Evolutionary conservation across 139 green algal genomes (phyloP).

Genomic region (Asterochloris erici): DNA sequence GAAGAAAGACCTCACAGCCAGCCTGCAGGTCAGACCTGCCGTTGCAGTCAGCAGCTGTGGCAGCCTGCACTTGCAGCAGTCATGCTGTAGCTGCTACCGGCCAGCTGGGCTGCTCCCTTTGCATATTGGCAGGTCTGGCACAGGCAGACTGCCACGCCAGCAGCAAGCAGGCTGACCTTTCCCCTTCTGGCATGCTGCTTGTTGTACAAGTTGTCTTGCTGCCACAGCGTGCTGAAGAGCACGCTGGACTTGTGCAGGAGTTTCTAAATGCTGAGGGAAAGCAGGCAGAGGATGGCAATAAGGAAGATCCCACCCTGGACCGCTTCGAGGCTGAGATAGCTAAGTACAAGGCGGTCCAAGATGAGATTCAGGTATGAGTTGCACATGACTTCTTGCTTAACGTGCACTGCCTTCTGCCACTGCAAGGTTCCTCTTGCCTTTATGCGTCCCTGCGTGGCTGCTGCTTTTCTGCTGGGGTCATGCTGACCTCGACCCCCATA

Average conservation of each 20-base stretch:
- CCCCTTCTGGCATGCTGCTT: not conserved
- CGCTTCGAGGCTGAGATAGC: conserved; percentile 76
- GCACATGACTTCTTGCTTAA: not conserved
- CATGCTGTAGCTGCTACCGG: no score
- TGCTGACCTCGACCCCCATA: no score
- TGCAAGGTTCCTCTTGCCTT: not conserved
- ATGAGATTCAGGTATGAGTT: conserved; percentile 51
- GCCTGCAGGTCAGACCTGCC: conserved; percentile 34
- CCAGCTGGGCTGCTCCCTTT: not conserved
- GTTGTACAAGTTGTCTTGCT: not conserved
- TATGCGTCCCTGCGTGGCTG: not conserved
- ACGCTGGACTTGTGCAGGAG: conserved; percentile 24
- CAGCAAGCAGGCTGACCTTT: not conserved
- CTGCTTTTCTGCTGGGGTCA: no score
- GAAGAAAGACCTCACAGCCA: conserved; percentile 64
- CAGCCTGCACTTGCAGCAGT: not conserved
- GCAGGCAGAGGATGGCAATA: conserved; percentile 44
- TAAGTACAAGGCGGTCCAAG: conserved; percentile 58
- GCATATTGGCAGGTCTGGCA: no score
- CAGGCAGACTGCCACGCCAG: no score
- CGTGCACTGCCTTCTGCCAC: not conserved
- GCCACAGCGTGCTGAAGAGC: not conserved
- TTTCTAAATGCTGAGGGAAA: conserved; percentile 51
- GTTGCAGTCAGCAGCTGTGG: not conserved
- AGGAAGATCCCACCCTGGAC: conserved; percentile 66